Evolutionary conservation across 176 grass and related monocot genomes (phyloP).

Genomic region (Aegilops speltoides): DNA sequence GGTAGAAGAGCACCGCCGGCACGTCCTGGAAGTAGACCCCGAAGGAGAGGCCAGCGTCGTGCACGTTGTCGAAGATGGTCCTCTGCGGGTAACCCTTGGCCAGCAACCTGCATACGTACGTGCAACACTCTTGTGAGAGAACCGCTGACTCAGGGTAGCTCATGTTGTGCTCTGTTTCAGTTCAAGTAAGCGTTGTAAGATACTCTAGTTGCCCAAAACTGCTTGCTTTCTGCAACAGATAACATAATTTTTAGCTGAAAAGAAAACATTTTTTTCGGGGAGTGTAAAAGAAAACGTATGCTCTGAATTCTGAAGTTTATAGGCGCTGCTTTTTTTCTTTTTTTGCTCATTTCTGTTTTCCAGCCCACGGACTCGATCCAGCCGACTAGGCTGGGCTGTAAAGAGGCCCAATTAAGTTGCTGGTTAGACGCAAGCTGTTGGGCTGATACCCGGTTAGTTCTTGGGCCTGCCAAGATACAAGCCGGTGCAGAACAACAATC

Average conservation of each 20-base stretch:
- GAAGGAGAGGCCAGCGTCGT: slow-evolving; percentile 71
- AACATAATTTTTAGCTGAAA: no score
- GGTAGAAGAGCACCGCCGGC: slow-evolving; percentile 78
- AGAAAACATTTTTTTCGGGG: no score
- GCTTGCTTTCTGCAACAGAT: no score
- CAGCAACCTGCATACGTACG: slow-evolving; percentile 39
- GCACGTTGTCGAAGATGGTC: slow-evolving; percentile 86
- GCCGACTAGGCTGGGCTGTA: no score
- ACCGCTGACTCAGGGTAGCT: no score
- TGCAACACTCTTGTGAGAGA: not conserved
- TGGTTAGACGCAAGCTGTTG: not conserved
- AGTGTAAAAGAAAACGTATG: no score
- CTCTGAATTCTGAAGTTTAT: not conserved
- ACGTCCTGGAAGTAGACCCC: slow-evolving; percentile 92
- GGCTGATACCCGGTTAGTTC: not conserved
- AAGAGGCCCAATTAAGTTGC: not conserved
- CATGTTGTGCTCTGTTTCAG: no score
- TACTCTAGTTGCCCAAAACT: no score
- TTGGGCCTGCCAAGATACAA: not conserved
- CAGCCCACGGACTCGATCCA: not conserved
- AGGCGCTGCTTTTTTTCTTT: not conserved
- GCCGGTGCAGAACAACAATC: not conserved
- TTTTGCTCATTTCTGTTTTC: not conserved
- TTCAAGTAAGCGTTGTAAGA: not conserved
- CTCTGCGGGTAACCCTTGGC: slow-evolving; percentile 65